phyloP scores from a whole-genome alignment of 2,329 filamentous ascomycete species.

The Trichoderma koningii region DNA sequence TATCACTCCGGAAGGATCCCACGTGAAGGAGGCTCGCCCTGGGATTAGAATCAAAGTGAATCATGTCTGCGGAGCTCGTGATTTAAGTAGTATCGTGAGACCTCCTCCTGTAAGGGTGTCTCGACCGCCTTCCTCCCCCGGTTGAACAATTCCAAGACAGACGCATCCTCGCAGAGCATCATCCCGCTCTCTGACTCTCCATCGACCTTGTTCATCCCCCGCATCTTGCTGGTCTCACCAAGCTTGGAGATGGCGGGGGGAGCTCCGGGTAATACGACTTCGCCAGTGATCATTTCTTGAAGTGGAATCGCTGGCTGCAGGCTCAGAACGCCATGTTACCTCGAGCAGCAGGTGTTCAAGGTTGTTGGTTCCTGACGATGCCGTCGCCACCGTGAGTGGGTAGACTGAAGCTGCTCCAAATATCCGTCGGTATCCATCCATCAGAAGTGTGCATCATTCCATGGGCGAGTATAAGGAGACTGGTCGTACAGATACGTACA shows the following conservation, averaged over 20 bases:
- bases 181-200: neutral
- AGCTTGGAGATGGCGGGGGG: slow-evolving; percentile 4
- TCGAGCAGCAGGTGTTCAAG: slow-evolving; percentile 1
- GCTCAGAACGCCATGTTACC: slow-evolving; percentile 26
- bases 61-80: slow-evolving; percentile 8
- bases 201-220: neutral
- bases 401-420: neutral
- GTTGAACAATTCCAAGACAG: slow-evolving; percentile 12
- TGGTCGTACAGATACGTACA: neutral
- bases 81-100: slow-evolving; percentile 12
- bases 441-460: neutral
- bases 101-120: neutral
- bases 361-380: slow-evolving; percentile 6
- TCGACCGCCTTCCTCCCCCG: neutral
- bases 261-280: slow-evolving; percentile 21
- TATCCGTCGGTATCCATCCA: slow-evolving; percentile 21
- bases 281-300: slow-evolving; percentile 20
- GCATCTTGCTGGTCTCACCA: slow-evolving; percentile 3
- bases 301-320: slow-evolving; percentile 21
- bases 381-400: neutral
- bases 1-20: neutral
- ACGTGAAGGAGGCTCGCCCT: neutral
- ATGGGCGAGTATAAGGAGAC: neutral
- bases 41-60: neutral
- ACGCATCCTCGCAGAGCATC: slow-evolving; percentile 8